phyloP scores from a whole-genome alignment of 129 eudicot species.

The Lactuca saligna region DNA sequence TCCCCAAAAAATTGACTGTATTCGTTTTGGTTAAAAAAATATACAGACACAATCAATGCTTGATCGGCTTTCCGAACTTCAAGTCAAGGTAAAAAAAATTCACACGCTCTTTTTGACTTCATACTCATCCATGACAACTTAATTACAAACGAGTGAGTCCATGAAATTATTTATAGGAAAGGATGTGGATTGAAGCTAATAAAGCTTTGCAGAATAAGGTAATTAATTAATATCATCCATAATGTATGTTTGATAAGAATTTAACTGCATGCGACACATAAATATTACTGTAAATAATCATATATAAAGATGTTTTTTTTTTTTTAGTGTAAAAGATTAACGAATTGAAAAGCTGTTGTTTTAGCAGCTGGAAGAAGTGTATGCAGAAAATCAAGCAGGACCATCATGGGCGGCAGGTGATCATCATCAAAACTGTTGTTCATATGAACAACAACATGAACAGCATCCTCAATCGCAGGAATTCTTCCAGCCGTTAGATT shows the following conservation, averaged over 20 bases:
- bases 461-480: constrained; percentile 73
- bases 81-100: constrained; percentile 51
- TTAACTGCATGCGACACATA: neutral
- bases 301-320: neutral
- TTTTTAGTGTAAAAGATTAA: neutral
- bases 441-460: constrained; percentile 55
- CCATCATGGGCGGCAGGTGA: constrained; percentile 69
- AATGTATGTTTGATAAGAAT: neutral
- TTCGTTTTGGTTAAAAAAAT: neutral
- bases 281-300: neutral
- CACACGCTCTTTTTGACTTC: neutral
- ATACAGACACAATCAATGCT: constrained; percentile 87
- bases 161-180: constrained; percentile 49
- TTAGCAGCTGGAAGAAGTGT: constrained; percentile 66
- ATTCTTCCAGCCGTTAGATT: constrained; percentile 72
- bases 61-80: constrained; percentile 88
- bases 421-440: constrained; percentile 42
- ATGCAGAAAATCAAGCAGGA: constrained; percentile 62
- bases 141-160: neutral
- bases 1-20: neutral
- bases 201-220: constrained; percentile 73
- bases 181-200: constrained; percentile 72
- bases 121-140: neutral
- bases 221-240: neutral
- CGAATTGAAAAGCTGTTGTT: neutral